A percentile compares a stretch with the other conserved stretches of the same genome.
These are phyloP conservation scores for Cytospora piceae DNA, from an alignment of 2,329 filamentous ascomycete species.

Conservation along the genomic window DNA sequence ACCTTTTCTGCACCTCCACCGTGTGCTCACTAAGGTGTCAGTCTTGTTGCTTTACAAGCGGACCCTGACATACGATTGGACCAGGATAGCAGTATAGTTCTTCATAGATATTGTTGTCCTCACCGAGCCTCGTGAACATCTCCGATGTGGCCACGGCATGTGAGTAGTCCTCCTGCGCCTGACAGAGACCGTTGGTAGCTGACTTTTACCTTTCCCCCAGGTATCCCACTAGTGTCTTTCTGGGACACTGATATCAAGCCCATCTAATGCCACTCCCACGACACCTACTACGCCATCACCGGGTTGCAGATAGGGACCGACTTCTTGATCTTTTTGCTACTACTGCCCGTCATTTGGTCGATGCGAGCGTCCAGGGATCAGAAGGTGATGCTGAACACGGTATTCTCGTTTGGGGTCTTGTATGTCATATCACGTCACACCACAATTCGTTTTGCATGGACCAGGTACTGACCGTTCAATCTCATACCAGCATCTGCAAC, in stretches of 20 bases:
- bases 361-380: slow-evolving; percentile 32
- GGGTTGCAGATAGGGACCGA: slow-evolving; percentile 35
- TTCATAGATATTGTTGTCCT: slow-evolving; percentile 32
- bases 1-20: slow-evolving; percentile 34
- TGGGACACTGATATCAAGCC: slow-evolving; percentile 28
- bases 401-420: slow-evolving; percentile 37
- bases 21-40: slow-evolving; percentile 35
- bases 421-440: slow-evolving; percentile 17
- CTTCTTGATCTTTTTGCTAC: slow-evolving; percentile 36
- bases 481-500: slow-evolving; percentile 33
- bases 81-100: slow-evolving; percentile 32
- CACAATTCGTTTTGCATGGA: not conserved
- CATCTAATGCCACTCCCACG: slow-evolving; percentile 22
- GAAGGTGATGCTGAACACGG: slow-evolving; percentile 33
- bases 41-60: slow-evolving; percentile 37
- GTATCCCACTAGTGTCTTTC: slow-evolving; percentile 31
- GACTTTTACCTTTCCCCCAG: no score
- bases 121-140: slow-evolving; percentile 30
- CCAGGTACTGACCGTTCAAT: not conserved
- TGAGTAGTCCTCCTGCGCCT: not conserved
- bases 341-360: slow-evolving; percentile 34
- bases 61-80: slow-evolving; percentile 34
- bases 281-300: slow-evolving; percentile 31
- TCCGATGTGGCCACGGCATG: slow-evolving; percentile 33
- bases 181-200: no score